Base-by-base conservation (phyloP, 257 asterid species). In the Lycium ferocissimum region DNA sequence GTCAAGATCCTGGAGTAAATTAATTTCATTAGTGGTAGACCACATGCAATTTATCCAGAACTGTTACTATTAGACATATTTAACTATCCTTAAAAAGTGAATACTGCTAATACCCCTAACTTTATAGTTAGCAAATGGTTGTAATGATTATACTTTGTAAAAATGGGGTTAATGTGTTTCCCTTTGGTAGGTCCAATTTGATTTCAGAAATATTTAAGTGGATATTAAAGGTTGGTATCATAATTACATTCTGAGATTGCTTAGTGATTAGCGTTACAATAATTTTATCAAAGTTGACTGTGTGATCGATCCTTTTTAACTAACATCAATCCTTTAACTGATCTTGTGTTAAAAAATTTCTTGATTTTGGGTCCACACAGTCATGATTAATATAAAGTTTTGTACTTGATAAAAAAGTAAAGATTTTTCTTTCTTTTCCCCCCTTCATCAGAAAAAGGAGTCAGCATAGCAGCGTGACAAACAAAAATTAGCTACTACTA, bases 121-220 rank as follows among this genome's bases (percentile, higher is more conserved):
- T 76, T 73, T 26, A 72, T 38, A 83, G 84, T 67, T 72, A 71
- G 86, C 85, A 85, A 83, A 87, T 89, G 88, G 91, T 79, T 54
- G 92, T 72, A 86, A 91, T 90, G 91, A 90, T 91, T 79, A 84
- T 86, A 85, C 83, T 81, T 84, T 81, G 73, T 6, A 49, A 84
- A 38, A 84, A 61, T 81, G 89, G 85, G 79, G 54, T 80, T 61
- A 86, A 84, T 49, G 84, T 86, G 87, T 53, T 67, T 47, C 38
- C 80, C 40, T 88, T 84, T 65, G 73, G 83, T 84, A 86, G 89
- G 87, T 63, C 87, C 76, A 73, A 54, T 37, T 51, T 14, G 9
- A 49, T 76, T 82, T 72, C n/a, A 43, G n/a, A 47, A 75, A 66
- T 83, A 81, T 56, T 87, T 80, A 54, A 66, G 85, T 80, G 85